phyloP scores from a whole-genome alignment of 1,139 yeast genomes.

The Yamadazyma sp. region DNA sequence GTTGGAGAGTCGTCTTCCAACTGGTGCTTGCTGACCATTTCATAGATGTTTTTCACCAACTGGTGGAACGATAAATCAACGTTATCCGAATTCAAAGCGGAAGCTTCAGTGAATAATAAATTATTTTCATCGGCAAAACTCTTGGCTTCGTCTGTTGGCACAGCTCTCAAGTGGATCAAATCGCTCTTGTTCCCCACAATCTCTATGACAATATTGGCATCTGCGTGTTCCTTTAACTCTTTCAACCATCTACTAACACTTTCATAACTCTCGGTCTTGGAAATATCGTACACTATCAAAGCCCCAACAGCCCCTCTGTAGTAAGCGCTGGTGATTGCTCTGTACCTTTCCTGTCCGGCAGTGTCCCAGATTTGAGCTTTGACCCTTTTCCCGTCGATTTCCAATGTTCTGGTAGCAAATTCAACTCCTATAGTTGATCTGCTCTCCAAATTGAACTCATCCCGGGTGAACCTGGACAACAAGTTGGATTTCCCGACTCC shows the following conservation, averaged over 20 bases:
- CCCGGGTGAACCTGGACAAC: conserved; percentile 88
- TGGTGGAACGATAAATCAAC: conserved; percentile 95
- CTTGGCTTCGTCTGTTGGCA: conserved; percentile 96
- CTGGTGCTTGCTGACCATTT: conserved; percentile 84
- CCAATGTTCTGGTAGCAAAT: conserved; percentile 94
- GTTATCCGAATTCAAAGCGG: conserved; percentile 91
- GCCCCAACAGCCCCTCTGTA: conserved; percentile 99
- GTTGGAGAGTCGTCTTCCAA: conserved; percentile 56
- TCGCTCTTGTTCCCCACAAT: conserved; percentile 88
- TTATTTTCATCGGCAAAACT: conserved; percentile 93
- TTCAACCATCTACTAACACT: conserved; percentile 93
- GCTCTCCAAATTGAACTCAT: conserved; percentile 92
- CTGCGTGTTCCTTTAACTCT: conserved; percentile 95
- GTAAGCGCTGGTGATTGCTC: conserved; percentile 97
- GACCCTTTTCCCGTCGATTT: conserved; percentile 91
- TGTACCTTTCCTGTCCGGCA: conserved; percentile 97
- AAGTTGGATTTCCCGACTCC: conserved; percentile 97
- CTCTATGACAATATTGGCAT: conserved; percentile 93
- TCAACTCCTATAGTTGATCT: conserved; percentile 97
- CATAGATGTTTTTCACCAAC: conserved; percentile 87
- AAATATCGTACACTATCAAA: conserved; percentile 89
- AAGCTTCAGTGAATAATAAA: conserved; percentile 93
- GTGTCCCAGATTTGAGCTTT: conserved; percentile 99
- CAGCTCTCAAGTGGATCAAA: conserved; percentile 92
- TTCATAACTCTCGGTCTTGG: conserved; percentile 91